phyloP scores from a whole-genome alignment of 768 basidiomycete genomes.

The Pleurotus giganteus region DNA sequence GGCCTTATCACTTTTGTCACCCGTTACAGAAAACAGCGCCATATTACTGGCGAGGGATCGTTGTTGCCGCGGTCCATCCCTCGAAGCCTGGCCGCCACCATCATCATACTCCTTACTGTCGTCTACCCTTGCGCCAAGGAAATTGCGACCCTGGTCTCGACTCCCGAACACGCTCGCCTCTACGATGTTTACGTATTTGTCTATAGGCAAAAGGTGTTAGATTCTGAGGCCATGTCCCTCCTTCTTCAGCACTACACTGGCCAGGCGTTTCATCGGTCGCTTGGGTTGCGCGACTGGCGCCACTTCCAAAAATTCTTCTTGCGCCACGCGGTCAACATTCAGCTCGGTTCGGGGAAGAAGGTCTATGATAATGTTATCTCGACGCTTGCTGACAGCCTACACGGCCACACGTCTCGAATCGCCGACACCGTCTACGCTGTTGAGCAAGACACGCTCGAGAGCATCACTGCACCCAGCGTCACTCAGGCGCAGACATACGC shows the following conservation, averaged over 20 bases:
- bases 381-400: conserved; percentile 1
- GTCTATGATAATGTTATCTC: background rate
- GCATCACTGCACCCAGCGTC: background rate
- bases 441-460: background rate
- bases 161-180: background rate
- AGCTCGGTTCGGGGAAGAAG: background rate
- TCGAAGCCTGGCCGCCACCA: background rate
- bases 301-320: conserved; percentile 6
- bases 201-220: background rate
- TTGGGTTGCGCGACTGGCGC: conserved; percentile 5
- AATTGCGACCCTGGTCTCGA: background rate
- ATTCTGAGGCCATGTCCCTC: background rate
- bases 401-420: background rate
- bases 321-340: background rate
- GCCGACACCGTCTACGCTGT: background rate
- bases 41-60: background rate
- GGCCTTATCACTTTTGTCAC: conserved; percentile 13
- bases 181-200: conserved; percentile 12
- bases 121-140: conserved; percentile 7
- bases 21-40: conserved; percentile 15
- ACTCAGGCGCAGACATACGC: background rate
- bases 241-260: background rate
- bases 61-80: background rate
- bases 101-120: conserved; percentile 4
- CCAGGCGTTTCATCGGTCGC: background rate